Evolutionary conservation across 139 green algal genomes (phyloP), one percentile per base, ranked within the genome.

Genomic region (Axilococcus clingmanii): DNA sequence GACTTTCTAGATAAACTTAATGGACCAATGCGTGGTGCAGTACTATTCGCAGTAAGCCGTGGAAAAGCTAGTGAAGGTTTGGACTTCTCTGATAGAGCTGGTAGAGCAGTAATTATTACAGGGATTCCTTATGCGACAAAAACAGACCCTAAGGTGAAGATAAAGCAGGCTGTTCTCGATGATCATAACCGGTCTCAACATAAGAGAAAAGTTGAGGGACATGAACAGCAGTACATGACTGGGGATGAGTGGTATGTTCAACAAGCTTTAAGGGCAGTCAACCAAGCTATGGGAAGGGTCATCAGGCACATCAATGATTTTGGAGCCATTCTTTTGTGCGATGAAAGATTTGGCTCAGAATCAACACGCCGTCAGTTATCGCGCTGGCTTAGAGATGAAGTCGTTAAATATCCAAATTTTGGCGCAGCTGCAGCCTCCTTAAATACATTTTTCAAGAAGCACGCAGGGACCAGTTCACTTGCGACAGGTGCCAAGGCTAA

Each of bases 221-320:
- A 46, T 12, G 55, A 12, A 29, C 19, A 33, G 8, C 34, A 52
- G 7, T 16, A 7, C 16, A 16, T 63, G 25, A 57, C 15, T n/a
- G 37, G 70, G 4, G 52, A 63, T 42, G n/a, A 14, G 28, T 89
- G 86, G 86, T 93, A 92, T 53, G 42, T 62, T 14, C 81, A 89
- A 52, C 71, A 85, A 52, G 84, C 77, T 8, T 70, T 76, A 59
- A 74, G 89, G 3, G 89, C 88, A 5, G 84, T 95, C 23, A 97
- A 96, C 64, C 91, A 99, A 67, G 91, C 91, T 1, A 79, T 99
- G 65, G 91, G 91, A 4, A 78, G 91, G 2, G 89, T 96, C 9
- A 97, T 99, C 61, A 77, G 91, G 5, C 92, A 98, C 71, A 37
- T 69, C 4, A 66, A 80, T 43, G 91, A 98, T 66, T 98, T 91